Evolutionary conservation across 1,284 basidiomycete genomes (phyloP), one percentile per base, ranked within the genome.

Genomic region (Peniophora sp.): DNA sequence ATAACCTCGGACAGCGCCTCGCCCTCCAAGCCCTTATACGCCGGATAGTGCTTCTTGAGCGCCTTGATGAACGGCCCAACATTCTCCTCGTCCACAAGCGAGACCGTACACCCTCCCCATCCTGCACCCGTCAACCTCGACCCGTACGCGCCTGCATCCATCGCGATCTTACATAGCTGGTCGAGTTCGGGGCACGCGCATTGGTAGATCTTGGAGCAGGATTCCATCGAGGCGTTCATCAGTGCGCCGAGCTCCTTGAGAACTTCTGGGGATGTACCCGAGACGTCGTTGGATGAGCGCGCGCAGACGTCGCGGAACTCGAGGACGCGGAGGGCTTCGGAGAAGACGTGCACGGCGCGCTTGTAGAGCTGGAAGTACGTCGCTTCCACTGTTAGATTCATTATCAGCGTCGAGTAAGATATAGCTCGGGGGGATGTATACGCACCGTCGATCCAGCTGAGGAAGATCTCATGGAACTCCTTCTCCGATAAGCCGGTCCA

Each of bases 91-190:
- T 79, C 75, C 2, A 95, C 85, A 17, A 95, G 75, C 16, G 88
- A 90, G 20, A 95, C 86, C 0, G 87, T 88, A 58, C 89, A 92
- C 11, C 92, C 92, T 48, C 92, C 92, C 91, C 91, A 96, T 2
- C 92, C 92, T 0, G 92, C 92, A 80, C 87, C 88, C 27, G 89
- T 91, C 19, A 90, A 66, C 32, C 89, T 75, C 58, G 82, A 85
- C 1, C 91, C 92, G 53, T 84, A 78, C 8, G 90, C 89, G 10
- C 91, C 91, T 2, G 82, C 77, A 17, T 77, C 69, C 50, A 73
- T 68, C n/a, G 79, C 75, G 57, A 94, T 63, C 62, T 58, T 61
- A 11, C 77, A 77, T 14, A 95, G 73, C 58, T 78, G 66, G 62
- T 95, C 81, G 16, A 94, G 70, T 65, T 92, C 86, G 1, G 80